These are phyloP conservation scores for Yarrowia sp. DNA, from an alignment of 805 yeast genomes.

Conservation along the genomic window DNA sequence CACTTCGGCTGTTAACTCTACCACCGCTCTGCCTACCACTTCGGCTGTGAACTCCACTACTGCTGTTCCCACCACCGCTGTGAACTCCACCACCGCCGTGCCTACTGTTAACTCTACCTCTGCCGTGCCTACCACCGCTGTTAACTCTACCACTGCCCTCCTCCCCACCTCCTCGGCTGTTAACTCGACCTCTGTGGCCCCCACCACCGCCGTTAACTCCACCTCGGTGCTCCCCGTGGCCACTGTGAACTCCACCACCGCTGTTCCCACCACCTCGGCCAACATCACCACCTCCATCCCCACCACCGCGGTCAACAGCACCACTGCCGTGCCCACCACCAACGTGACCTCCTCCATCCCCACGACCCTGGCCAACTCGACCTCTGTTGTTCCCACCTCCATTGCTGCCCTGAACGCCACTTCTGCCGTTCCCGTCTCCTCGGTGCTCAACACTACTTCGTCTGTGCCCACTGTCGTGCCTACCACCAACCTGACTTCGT, in stretches of 20 bases:
- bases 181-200: background rate
- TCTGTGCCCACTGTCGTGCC: background rate
- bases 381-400: background rate
- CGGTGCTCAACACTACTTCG: background rate
- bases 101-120: background rate
- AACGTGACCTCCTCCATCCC: background rate
- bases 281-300: background rate
- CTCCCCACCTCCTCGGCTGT: background rate
- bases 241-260: background rate
- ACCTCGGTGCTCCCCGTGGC: background rate
- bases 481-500: background rate
- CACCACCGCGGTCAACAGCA: background rate
- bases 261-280: background rate
- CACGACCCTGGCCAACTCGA: slow-evolving; percentile 3
- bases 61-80: background rate
- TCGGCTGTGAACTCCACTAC: background rate
- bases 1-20: background rate
- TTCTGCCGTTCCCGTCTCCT: background rate
- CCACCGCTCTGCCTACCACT: background rate
- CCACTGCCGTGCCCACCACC: background rate
- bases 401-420: slow-evolving; percentile 5
- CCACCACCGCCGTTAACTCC: background rate
- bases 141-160: background rate
- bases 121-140: background rate
- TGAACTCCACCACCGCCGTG: background rate